These are phyloP conservation scores for Schwanniomyces pseudopolymorphus DNA, from an alignment of 805 yeast genomes.

Conservation along the genomic window DNA sequence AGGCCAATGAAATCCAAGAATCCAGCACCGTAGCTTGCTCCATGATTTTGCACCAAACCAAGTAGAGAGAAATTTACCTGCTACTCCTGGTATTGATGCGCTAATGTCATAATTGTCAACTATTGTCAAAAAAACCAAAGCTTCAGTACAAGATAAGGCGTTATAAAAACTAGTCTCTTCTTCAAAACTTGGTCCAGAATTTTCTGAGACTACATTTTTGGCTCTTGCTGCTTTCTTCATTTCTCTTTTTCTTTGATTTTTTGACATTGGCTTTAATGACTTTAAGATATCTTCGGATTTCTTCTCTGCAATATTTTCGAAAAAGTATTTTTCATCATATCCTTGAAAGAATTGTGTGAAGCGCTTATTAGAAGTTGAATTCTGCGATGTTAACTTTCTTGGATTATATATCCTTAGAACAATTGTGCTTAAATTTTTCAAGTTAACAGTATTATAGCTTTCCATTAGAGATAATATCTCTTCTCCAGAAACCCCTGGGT, in stretches of 20 bases:
- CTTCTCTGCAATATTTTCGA: neutral
- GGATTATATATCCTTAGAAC: constrained; percentile 14
- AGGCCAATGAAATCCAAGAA: constrained; percentile 46
- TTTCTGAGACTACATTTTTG: constrained; percentile 3
- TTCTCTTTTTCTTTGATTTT: constrained; percentile 16
- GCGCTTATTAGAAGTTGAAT: neutral
- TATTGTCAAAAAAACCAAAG: constrained; percentile 24
- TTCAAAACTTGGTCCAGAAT: constrained; percentile 8
- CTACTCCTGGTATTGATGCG: constrained; percentile 24
- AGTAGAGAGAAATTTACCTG: constrained; percentile 18
- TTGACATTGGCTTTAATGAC: constrained; percentile 15
- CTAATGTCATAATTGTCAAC: constrained; percentile 39
- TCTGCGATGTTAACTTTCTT: constrained; percentile 1
- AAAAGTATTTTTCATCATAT: constrained; percentile 1
- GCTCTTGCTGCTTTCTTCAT: constrained; percentile 11
- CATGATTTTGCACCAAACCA: constrained; percentile 30
- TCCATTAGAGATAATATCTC: constrained; percentile 17
- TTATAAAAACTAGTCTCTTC: constrained; percentile 26
- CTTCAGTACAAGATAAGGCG: constrained; percentile 39
- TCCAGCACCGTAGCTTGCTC: constrained; percentile 33
- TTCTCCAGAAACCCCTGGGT: constrained; percentile 18
- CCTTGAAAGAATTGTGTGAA: neutral
- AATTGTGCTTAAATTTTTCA: constrained; percentile 12
- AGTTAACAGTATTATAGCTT: constrained; percentile 9
- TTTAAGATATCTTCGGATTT: constrained; percentile 7